Base-by-base conservation (phyloP, 345 rosid genomes). In the Moringa oleifera region DNA sequence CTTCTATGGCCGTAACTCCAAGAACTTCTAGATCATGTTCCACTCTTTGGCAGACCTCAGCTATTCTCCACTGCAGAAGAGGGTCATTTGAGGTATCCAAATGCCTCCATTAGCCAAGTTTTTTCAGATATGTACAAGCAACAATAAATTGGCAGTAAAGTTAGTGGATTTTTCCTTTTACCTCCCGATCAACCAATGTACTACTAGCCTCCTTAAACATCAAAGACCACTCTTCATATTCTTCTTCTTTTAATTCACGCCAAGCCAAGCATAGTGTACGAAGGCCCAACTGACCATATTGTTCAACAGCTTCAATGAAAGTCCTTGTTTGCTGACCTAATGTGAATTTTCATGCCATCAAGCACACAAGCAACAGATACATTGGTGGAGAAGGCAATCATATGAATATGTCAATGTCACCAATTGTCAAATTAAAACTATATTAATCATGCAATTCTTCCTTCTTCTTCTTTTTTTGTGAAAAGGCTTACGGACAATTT, bases 181-280 rank as follows among this genome's bases (percentile, higher is more conserved):
- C 99, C 97, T 88, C 99, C 80, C 99, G 88, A 75, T 90, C 97
- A 64, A 88, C 87, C 68, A 94, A 83, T 69, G 89, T 77, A 74
- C 97, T 94, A 71, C 73, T 85, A 79, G 99, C 99, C 77, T 94
- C 97, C 70, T 76, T 90, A 72, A 94, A 94, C 86, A 78, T 81
- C 74, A 74, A 69, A 64, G 90, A 88, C 97, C 97, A 94, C 72
- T 83, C 92, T 28, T 59, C 76, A 81, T 88, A 94, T 77, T 94
- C 97, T 58, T 85, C 80, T 66, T 84, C 89, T 77, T 77, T 76
- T 58, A 94, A 58, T 75, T 88, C 99, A 63, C 99, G 85, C 86
- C 95, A 90, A 66, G 99, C 97, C 87, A 94, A 68, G 80, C 96
- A 94, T 71, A 94, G 81, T 49, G 95, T 94, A 50, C 96, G 97